Evolutionary conservation across 2,329 filamentous ascomycete species (phyloP), one percentile per base, ranked within the genome.

Genomic region (Boeremia lycopersici): DNA sequence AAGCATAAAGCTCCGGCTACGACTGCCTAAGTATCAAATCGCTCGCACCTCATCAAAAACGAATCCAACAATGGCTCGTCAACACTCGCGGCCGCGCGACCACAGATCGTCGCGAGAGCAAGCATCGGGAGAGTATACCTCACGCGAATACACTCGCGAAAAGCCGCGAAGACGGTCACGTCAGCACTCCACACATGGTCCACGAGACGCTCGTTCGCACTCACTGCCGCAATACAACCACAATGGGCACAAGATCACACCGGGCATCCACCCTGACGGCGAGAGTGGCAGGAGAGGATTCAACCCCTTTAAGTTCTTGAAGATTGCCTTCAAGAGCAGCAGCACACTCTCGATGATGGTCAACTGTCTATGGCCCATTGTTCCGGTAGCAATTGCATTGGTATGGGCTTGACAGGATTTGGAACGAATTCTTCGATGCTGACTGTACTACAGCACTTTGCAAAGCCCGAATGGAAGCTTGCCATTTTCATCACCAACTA

Each of bases 301-400:
- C 57, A 81, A 91, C 62, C 86, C 86, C 0, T 48, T 82, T 38
- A 80, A 85, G 48, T 89, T 91, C 68, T 63, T 90, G 29, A 78
- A 75, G 59, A 87, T 91, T 49, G 82, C 82, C 69, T 87, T 85
- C 75, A 78, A 75, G 45, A 90, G 88, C 39, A 84, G 85, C 28
- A 88, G 85, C 67, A 81, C 78, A 28, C 77, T 85, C 11, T 90
- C 88, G 8, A 82, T 82, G 69, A 69, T 81, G 45, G 86, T 89
- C 66, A 91, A 91, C 69, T 65, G 90, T 25, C 81, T 92, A 31
- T 92, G 89, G 89, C 89, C 89, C 5, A 80, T 90, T 56, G 89
- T 91, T 2, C 88, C 89, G 6, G 85, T 84, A 28, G 89, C 88
- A 15, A 86, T 92, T 61, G 86, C 80, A n/a, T 77, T 90, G 75